A percentile compares a stretch with the other conserved stretches of the same genome.
phyloP scores from a whole-genome alignment of 192 early-diverging fungal species.

The Coemansia reversa region DNA sequence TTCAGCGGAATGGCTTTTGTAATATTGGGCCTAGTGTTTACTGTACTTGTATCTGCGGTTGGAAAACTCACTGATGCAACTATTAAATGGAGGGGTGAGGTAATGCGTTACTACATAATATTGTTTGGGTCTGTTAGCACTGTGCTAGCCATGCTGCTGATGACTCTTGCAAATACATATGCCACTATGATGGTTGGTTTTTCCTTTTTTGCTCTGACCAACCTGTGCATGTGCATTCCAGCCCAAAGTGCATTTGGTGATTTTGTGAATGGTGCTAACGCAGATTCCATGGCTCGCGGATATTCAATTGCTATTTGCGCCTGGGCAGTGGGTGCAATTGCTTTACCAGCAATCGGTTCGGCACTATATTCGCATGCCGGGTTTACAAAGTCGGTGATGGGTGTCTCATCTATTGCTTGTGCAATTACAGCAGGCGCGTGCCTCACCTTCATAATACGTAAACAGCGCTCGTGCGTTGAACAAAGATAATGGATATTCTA shows the following conservation, averaged over 20 bases:
- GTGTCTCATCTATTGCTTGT: conserved; percentile 4
- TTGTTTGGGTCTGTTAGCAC: conserved; percentile 17
- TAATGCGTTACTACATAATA: conserved; percentile 31
- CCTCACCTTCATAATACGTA: not conserved
- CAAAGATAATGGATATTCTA: not conserved
- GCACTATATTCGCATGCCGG: conserved; percentile 24
- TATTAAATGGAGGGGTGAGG: conserved; percentile 19
- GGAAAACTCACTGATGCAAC: conserved; percentile 23
- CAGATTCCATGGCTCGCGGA: conserved; percentile 27
- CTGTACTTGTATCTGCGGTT: conserved; percentile 16
- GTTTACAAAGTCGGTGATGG: conserved; percentile 20
- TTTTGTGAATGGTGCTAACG: conserved; percentile 23
- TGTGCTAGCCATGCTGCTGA: conserved; percentile 9
- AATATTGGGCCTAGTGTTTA: conserved; percentile 26
- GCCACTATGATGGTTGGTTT: conserved; percentile 33
- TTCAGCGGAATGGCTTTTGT: conserved; percentile 29
- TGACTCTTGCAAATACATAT: conserved; percentile 27
- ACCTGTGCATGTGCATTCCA: conserved; percentile 31
- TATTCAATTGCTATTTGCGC: conserved; percentile 23
- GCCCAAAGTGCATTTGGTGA: conserved; percentile 38
- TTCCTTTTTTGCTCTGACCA: conserved; percentile 20
- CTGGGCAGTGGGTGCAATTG: conserved; percentile 27
- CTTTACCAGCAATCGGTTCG: conserved; percentile 25
- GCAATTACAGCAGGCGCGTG: not conserved
- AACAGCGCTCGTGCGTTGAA: not conserved